Percentiles rank a stretch among this genome's conserved stretches.
Evolutionary conservation across 2,329 filamentous ascomycete species (phyloP).

Genomic region (Colletotrichum spaethianum): DNA sequence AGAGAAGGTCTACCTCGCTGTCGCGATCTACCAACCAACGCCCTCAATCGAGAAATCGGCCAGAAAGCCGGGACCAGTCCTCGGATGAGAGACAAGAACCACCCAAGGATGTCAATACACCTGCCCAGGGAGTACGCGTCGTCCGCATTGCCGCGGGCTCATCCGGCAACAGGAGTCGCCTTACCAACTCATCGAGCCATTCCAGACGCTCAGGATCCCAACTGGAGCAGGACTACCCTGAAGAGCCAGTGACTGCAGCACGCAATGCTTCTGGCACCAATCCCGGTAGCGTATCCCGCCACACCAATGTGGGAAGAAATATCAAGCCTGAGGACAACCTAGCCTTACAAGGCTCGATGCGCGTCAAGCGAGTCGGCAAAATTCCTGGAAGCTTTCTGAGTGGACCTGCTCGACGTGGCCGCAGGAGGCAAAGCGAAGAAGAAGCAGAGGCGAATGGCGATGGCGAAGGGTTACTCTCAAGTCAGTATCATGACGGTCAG

Average conservation of each 20-base stretch:
- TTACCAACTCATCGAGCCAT: constrained; percentile 52
- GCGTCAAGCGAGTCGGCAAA: constrained; percentile 83
- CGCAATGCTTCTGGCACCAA: constrained; percentile 62
- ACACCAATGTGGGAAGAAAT: constrained; percentile 63
- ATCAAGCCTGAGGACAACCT: constrained; percentile 72
- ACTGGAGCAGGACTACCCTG: constrained; percentile 61
- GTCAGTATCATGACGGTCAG: constrained; percentile 60
- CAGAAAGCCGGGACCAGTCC: constrained; percentile 58
- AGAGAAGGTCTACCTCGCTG: constrained; percentile 66
- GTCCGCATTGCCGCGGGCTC: constrained; percentile 70
- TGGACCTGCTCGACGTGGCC: constrained; percentile 82
- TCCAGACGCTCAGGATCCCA: constrained; percentile 57
- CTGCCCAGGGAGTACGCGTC: constrained; percentile 64
- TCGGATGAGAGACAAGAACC: constrained; percentile 56
- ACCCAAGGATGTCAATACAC: constrained; percentile 66
- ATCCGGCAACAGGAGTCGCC: constrained; percentile 59
- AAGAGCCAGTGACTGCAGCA: constrained; percentile 65
- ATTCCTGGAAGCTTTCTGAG: constrained; percentile 83
- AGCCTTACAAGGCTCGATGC: constrained; percentile 80
- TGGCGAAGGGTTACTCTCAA: constrained; percentile 55
- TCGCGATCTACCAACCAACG: constrained; percentile 52
- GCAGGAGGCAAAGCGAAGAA: constrained; percentile 77
- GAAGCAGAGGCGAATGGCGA: constrained; percentile 65
- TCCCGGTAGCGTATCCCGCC: constrained; percentile 68
- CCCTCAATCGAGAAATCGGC: constrained; percentile 54